phyloP scores from a whole-genome alignment of 306 rosid species.

The Lathyrus aphaca region DNA sequence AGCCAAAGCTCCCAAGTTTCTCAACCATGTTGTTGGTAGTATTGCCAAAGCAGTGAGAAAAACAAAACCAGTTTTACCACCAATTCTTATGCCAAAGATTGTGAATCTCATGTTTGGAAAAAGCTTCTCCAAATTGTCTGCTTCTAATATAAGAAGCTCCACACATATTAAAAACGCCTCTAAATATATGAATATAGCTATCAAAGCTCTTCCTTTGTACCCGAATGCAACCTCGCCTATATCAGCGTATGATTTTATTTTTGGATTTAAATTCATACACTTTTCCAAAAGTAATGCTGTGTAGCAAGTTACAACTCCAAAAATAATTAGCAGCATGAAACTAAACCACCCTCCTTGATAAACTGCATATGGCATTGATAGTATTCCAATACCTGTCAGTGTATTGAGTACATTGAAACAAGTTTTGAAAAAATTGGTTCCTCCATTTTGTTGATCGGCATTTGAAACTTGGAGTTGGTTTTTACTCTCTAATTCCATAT shows the following conservation, averaged over 20 bases:
- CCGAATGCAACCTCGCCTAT: conserved; percentile 73
- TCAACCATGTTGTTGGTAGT: conserved; percentile 78
- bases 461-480: conserved; percentile 37
- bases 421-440: conserved; percentile 62
- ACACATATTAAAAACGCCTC: conserved; percentile 59
- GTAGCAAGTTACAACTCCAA: conserved; percentile 61
- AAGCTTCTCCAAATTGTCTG: conserved; percentile 65
- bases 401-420: conserved; percentile 75
- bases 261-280: conserved; percentile 57
- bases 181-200: conserved; percentile 52
- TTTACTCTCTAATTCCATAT: conserved; percentile 56
- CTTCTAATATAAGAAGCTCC: conserved; percentile 69
- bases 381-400: conserved; percentile 75
- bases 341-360: conserved; percentile 80
- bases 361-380: conserved; percentile 76
- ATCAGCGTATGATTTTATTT: conserved; percentile 58
- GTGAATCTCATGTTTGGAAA: conserved; percentile 47
- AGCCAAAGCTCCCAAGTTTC: conserved; percentile 55
- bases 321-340: conserved; percentile 45
- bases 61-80: conserved; percentile 53
- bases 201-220: conserved; percentile 48
- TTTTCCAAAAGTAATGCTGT: conserved; percentile 60
- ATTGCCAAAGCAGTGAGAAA: conserved; percentile 51
- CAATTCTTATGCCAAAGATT: conserved; percentile 32
- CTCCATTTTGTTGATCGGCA: conserved; percentile 38